Base-by-base conservation (phyloP, 1,139 yeast species). In the Insectozyma bohioensis region DNA sequence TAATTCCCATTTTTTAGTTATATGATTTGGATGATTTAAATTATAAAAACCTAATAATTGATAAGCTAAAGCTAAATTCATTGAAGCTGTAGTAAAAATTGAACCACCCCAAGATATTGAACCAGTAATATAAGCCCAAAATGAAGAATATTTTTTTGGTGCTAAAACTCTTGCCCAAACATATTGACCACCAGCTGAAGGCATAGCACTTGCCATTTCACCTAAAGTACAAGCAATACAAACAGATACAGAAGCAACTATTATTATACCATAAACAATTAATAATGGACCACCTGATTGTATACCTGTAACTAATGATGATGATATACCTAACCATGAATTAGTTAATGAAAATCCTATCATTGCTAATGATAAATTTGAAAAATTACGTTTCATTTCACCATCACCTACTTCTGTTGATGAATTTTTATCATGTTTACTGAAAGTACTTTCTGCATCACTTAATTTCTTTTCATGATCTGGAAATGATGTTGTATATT, bases 281-380 rank as follows among this genome's bases (percentile, higher is more conserved):
- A 78, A 57, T 63, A 80, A 60, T 8, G 87, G 85, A 19, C 87
- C 87, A 43, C 85, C 85, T 17, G 83, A 75, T 36, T 68, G 62
- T 36, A 79, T 77, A 49, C 83, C 82, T 13, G 83, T 75, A 36
- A 78, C 67, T 53, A 79, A 65, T 9, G 83, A 74, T 2, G 83
- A 79, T 11, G 82, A 76, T 35, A 43, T 38, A 25, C 47, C 45
- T 12, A 78, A 75, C 85, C 85, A 79, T 6, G 84, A 78, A 58
- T 79, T 79, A 17, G 86, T 80, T 36, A 80, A 56, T 15, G 85
- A 85, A 47, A 80, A 80, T 4, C 85, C 85, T 38, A 80, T 80
- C 38, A 84, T 84, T 16, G 78, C 58, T 6, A 79, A 67, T 1
- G 82, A 73, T 61, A 75, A 65, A 27, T 74, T 62, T 13, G 76